These are phyloP conservation scores for barley (Hordeum vulgare) DNA, from an alignment of 176 grass and related monocot genomes.

Conservation along the genomic window DNA sequence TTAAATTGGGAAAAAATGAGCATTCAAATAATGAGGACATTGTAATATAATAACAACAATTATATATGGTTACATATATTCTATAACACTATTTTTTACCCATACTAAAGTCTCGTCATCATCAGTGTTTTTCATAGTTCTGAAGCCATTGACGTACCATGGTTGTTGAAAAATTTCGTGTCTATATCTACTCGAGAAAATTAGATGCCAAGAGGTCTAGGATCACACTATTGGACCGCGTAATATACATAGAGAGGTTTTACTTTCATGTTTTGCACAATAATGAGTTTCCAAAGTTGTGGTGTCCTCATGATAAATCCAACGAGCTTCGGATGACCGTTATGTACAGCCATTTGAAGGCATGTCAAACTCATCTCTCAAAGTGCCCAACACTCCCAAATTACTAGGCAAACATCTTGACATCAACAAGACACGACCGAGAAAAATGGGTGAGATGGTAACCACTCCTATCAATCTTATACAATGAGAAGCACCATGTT, in stretches of 20 bases:
- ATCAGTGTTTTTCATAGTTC: neutral
- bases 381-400: too few species aligned
- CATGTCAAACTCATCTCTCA: neutral
- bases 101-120: neutral
- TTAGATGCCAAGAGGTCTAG: neutral
- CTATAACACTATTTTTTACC: neutral
- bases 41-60: too few species aligned
- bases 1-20: neutral
- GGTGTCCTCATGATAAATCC: neutral
- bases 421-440: too few species aligned
- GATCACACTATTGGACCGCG: constrained; percentile 1
- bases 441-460: too few species aligned
- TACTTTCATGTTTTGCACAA: neutral
- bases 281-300: neutral
- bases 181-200: neutral
- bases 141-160: neutral
- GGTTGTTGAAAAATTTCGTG: neutral
- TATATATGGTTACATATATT: too few species aligned
- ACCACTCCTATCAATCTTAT: too few species aligned
- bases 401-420: too few species aligned
- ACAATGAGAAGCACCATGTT: too few species aligned
- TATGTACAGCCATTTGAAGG: neutral
- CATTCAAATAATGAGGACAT: too few species aligned
- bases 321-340: neutral
- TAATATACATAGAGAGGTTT: constrained; percentile 1